Evolutionary conservation across 1,284 basidiomycete species (phyloP), one percentile per base, ranked within the genome.

Genomic region (Amylostereum areolatum): DNA sequence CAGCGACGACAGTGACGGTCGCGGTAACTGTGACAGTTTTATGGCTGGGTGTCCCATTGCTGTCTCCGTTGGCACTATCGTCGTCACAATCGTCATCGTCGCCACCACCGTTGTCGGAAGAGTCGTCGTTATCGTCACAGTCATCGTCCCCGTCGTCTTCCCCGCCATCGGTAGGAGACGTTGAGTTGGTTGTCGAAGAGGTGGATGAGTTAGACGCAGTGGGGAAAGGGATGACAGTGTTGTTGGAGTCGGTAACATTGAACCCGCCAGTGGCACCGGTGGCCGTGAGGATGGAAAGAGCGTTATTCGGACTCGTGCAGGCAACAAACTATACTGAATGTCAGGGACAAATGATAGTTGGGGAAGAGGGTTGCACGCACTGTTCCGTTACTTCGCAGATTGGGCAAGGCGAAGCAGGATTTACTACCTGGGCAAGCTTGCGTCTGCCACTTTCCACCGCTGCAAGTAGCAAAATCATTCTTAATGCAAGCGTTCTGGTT

Each of bases 321-420:
- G 64, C 62, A 24, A 79, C 51, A 25, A 61, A 56, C 78, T 80
- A 52, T 1, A 37, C 3, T 46, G 7, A 18, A 44, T 11, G 12
- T 43, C 45, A 6, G 37, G 35, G 33, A 27, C 43, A 48, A 31
- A 46, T 12, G 6, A 41, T 12, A 34, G n/a, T 32, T 28, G 41
- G 8, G 33, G 30, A 3, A 25, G 44, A 9, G 24, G 7, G 44
- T 25, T 33, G n/a, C 9, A 66, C 74, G 48, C 58, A 80, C 78
- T 9, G 68, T 70, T 50, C 77, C 77, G n/a, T 60, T 55, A n/a
- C 52, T 47, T 4, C 52, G 62, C 11, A 73, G 51, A 4, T 65
- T 66, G 2, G 78, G 79, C 25, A 80, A 51, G 10, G 74, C 77
- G 51, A 78, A 79, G 59, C 78, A 80, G 34, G 68, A 43, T 27